These are phyloP conservation scores for Chlamydomonas asymmetrica DNA, from an alignment of 139 green algal genomes.

Conservation along the genomic window DNA sequence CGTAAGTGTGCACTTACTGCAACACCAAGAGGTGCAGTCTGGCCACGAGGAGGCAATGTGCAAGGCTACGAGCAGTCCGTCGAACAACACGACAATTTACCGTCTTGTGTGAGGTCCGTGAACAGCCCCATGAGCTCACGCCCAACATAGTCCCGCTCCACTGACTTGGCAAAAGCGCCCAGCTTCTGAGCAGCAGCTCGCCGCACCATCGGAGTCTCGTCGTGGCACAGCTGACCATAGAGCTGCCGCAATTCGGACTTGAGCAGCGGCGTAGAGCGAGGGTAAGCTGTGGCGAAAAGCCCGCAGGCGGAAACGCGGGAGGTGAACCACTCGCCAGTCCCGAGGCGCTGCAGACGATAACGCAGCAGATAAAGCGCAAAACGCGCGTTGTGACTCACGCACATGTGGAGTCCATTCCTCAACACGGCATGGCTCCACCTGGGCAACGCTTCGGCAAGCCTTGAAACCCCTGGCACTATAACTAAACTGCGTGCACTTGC, in stretches of 20 bases:
- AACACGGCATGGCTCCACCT: too few relatives aligned
- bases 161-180: constrained; percentile 76
- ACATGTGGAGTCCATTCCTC: too few relatives aligned
- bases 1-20: not conserved
- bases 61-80: too few relatives aligned
- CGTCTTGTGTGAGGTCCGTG: constrained; percentile 85
- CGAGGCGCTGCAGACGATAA: constrained; percentile 76
- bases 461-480: too few relatives aligned
- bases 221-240: constrained; percentile 84
- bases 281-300: constrained; percentile 88
- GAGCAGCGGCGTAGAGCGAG: constrained; percentile 31
- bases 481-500: too few relatives aligned
- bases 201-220: constrained; percentile 99
- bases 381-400: too few relatives aligned
- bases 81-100: constrained; percentile 46
- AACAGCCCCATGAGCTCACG: constrained; percentile 90
- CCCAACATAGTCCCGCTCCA: constrained; percentile 78
- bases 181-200: constrained; percentile 88
- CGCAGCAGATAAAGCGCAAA: not conserved
- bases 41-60: not conserved
- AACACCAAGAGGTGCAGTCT: not conserved
- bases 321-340: constrained; percentile 95
- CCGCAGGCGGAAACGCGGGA: constrained; percentile 89
- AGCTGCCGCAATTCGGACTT: constrained; percentile 74
- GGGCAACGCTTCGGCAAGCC: too few relatives aligned